Evolutionary conservation across 768 basidiomycete genomes (phyloP).

Genomic region (Lactarius sanguifluus): DNA sequence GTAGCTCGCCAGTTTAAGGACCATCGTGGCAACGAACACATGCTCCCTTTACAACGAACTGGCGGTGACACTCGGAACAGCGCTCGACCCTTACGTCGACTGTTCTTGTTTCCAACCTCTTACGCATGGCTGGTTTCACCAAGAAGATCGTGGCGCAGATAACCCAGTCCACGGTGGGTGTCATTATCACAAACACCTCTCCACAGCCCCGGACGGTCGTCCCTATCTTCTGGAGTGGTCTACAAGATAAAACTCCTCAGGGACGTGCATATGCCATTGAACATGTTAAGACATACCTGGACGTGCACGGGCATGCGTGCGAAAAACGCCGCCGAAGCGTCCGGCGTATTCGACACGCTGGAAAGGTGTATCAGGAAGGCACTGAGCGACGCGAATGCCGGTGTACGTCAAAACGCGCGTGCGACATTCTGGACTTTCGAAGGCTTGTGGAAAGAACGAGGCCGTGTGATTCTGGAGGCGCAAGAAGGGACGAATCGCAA

Average conservation of each 20-base stretch:
- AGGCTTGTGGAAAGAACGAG: constrained; percentile 70
- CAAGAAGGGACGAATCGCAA: constrained; percentile 72
- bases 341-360: constrained; percentile 66
- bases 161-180: constrained; percentile 69
- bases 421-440: constrained; percentile 79
- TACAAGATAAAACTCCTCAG: constrained; percentile 82
- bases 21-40: constrained; percentile 81
- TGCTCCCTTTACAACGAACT: constrained; percentile 78
- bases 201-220: constrained; percentile 68
- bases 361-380: constrained; percentile 74
- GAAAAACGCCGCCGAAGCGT: constrained; percentile 64
- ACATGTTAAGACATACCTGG: constrained; percentile 76
- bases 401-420: constrained; percentile 73
- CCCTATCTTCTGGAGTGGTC: constrained; percentile 61
- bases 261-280: constrained; percentile 61
- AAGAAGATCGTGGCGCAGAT: constrained; percentile 90
- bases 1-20: constrained; percentile 85
- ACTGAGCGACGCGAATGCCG: constrained; percentile 75
- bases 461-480: constrained; percentile 56
- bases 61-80: constrained; percentile 57
- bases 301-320: constrained; percentile 66
- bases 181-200: constrained; percentile 69
- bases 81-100: constrained; percentile 82
- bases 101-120: constrained; percentile 67
- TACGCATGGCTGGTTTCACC: constrained; percentile 86